Conservation (phyloP, 2,329 filamentous ascomycete species). For the Alternaria dauci region DNA sequence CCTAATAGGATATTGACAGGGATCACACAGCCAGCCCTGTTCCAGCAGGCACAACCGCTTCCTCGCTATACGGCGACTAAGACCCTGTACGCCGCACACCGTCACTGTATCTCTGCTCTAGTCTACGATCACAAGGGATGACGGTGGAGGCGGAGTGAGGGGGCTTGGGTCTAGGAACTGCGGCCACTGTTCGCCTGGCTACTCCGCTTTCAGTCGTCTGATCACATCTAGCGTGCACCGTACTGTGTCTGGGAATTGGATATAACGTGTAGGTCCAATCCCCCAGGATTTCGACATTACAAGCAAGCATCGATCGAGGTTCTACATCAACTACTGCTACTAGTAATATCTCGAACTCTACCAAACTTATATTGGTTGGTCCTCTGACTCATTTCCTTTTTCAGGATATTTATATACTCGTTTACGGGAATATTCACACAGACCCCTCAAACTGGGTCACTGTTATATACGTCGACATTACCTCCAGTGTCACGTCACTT, state of each 20-base stretch:
- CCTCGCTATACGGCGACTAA: background rate
- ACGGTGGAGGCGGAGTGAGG: background rate
- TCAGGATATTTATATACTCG: background rate
- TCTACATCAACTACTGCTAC: background rate
- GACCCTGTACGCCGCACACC: conserved; percentile 5
- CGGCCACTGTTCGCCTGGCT: background rate
- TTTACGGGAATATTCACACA: background rate
- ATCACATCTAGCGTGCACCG: conserved; percentile 8
- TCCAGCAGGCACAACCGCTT: conserved; percentile 11
- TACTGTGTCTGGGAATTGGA: background rate
- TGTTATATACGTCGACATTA: background rate
- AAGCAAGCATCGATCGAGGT: background rate
- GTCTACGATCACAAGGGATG: background rate
- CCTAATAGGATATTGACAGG: conserved; percentile 6
- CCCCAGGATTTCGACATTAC: background rate
- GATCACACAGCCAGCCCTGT: conserved; percentile 6
- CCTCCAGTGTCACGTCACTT: background rate
- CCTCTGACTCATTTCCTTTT: conserved; percentile 2
- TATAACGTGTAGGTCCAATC: conserved; percentile 7
- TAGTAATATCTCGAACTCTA: background rate
- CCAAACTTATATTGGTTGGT: background rate
- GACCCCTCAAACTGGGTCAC: background rate
- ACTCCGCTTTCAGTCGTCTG: conserved; percentile 7
- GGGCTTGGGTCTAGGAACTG: conserved; percentile 6
- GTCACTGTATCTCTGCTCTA: conserved; percentile 5